Evolutionary conservation across 2,329 filamentous ascomycete genomes (phyloP).

Genomic region (Ophiocordyceps sinensis): DNA sequence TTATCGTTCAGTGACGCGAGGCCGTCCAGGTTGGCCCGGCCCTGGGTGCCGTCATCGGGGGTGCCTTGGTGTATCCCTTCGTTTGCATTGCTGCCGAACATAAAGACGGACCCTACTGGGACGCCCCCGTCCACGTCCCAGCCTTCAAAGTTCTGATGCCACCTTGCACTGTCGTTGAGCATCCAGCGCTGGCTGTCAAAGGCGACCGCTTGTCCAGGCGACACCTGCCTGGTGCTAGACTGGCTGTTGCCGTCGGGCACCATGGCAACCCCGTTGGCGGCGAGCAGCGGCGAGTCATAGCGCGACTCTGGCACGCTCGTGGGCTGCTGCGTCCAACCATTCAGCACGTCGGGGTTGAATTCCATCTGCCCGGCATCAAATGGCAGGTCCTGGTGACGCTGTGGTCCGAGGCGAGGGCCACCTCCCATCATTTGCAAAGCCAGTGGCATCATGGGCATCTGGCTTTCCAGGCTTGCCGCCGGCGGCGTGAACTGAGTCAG

Average conservation of each 20-base stretch:
- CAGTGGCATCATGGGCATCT: conserved; percentile 3
- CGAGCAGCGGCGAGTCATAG: conserved; percentile 2
- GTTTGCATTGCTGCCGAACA: conserved; percentile 12
- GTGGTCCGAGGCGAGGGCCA: neutral
- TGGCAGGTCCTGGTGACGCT: conserved; percentile 5
- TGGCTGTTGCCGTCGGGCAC: conserved; percentile 7
- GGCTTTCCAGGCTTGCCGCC: neutral
- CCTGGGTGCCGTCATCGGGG: conserved; percentile 6
- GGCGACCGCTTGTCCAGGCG: conserved; percentile 10
- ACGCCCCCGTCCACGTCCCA: conserved; percentile 28
- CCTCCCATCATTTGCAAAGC: conserved; percentile 1
- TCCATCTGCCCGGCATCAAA: conserved; percentile 9
- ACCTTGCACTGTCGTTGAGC: conserved; percentile 39
- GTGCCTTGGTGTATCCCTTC: conserved; percentile 4
- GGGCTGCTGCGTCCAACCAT: conserved; percentile 9
- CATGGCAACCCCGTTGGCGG: neutral
- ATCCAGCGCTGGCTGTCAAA: conserved; percentile 44
- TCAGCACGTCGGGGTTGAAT: conserved; percentile 11
- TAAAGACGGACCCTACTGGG: conserved; percentile 13
- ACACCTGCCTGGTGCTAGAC: conserved; percentile 3
- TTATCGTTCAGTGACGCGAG: conserved; percentile 10
- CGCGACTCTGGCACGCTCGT: neutral
- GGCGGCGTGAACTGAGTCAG: conserved; percentile 5
- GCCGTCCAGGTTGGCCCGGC: conserved; percentile 8
- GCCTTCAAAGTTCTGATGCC: conserved; percentile 42